Conservation (phyloP, 2,329 filamentous ascomycete species). For the Parastagonospora avenae region DNA sequence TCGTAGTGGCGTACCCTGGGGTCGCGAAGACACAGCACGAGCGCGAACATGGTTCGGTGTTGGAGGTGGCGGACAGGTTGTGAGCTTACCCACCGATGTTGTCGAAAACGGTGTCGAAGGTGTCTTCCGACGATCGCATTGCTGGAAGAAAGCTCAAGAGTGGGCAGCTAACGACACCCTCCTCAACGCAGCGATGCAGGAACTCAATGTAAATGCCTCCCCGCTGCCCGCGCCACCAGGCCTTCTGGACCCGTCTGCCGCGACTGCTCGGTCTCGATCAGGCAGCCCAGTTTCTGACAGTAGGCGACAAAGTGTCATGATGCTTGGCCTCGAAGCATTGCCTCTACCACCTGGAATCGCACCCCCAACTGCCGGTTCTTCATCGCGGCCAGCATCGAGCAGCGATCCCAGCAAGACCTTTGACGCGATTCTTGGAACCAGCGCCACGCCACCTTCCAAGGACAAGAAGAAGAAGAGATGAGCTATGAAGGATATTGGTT, state of each 20-base stretch:
- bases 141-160: constrained; percentile 67
- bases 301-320: constrained; percentile 52
- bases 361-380: constrained; percentile 36
- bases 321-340: constrained; percentile 53
- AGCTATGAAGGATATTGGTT: constrained; percentile 4
- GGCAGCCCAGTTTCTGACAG: constrained; percentile 31
- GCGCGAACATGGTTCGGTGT: constrained; percentile 75
- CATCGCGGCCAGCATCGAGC: constrained; percentile 33
- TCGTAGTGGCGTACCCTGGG: constrained; percentile 74
- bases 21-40: constrained; percentile 62
- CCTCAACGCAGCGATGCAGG: constrained; percentile 42
- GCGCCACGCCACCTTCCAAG: constrained; percentile 24
- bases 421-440: constrained; percentile 53
- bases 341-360: constrained; percentile 52
- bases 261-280: constrained; percentile 25
- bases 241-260: constrained; percentile 28
- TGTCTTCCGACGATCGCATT: constrained; percentile 71
- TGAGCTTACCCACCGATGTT: constrained; percentile 66
- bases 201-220: constrained; percentile 33
- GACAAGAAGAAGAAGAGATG: constrained; percentile 39
- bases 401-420: constrained; percentile 55
- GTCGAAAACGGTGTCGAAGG: constrained; percentile 71
- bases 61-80: constrained; percentile 67
- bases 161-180: constrained; percentile 57
- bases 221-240: constrained; percentile 40